Evolutionary conservation across 2,329 filamentous ascomycete genomes (phyloP), one percentile per base, ranked within the genome.

Genomic region (Diaporthe longicolla): DNA sequence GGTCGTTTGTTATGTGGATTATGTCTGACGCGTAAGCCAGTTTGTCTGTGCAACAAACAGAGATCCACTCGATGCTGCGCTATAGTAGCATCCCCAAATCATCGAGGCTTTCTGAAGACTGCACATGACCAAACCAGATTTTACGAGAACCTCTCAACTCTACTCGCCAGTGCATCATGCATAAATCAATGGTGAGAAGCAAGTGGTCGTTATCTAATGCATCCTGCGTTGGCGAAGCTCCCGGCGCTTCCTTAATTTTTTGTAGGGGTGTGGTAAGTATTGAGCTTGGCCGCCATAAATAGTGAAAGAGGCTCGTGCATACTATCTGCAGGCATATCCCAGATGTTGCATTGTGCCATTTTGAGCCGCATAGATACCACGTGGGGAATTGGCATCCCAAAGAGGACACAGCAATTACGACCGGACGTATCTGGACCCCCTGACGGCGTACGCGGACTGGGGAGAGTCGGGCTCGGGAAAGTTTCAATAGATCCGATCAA

Each of bases 341-440:
- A 52, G 63, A 26, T 54, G 48, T 54, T 68, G 48, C 63, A 54
- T 19, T 26, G 63, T 54, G 8, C 45, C 63, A 26, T 68, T 68
- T 68, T 68, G 63, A 68, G 63, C 63, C 63, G 63, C 63, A 68
- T 68, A 54, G 63, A 68, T 54, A 52, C 63, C 29, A 29, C 45
- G 63, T 66, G 63, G 63, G 48, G 48, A 68, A 54, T 21, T 68
- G 15, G n/a, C 63, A 40, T 54, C 63, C 48, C 48, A 68, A 68
- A 68, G 26, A 24, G 48, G 48, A 40, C 29, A 68, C 24, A 24
- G 10, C 63, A 68, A 68, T 54, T 54, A 68, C 40, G 48, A 54
- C 13, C 32, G 4, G 45, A 37, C 45, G 29, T 66, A 66, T 66
- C 45, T 52, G 63, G 24, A n/a, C n/a, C 63, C 63, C 63, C 63